Base-by-base conservation (phyloP, 495 filamentous ascomycete genomes). In the Aspergillus leporis region DNA sequence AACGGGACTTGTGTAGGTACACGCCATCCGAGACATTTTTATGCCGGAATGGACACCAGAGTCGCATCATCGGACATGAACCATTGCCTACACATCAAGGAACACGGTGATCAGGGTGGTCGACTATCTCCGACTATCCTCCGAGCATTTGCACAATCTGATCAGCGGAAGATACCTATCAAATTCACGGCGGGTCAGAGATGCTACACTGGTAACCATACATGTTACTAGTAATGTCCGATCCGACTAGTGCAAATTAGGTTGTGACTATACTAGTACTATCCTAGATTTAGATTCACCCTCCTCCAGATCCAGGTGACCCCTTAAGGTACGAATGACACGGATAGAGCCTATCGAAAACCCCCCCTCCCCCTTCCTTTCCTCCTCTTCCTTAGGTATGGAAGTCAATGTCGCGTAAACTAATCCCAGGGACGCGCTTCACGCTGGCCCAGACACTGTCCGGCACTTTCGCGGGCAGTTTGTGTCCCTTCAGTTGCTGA, bases 361-460 rank as follows among this genome's bases (percentile, higher is more conserved):
- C n/a, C n/a, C n/a, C n/a, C n/a, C n/a, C n/a, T n/a, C n/a, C n/a
- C n/a, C n/a, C n/a, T n/a, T n/a, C n/a, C n/a, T n/a, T n/a, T n/a
- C n/a, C n/a, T n/a, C n/a, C n/a, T n/a, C 23, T 13, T 2, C 8
- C 7, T 60, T 41, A 55, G 28, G 59, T 13, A 21, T 40, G 56
- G n/a, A 64, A 41, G 1, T 50, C 36, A 38, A 51, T 41, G 9
- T 38, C 51, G 19, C 7, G 30, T 34, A 75, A 62, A 49, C 71
- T 75, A 14, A 81, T 70, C 9, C 78, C 78, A 16, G 72, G 66
- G 31, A 87, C 69, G 23, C 83, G 81, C 59, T 83, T 84, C 9
- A 92, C 93, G 65, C 91, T 95, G 28, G 78, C 83, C 95, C 93
- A 98, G 0, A 97, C 90, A 67, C 89, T 94, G 51, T 89, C 86